A percentile compares a stretch with the other conserved stretches of the same genome.
Conservation (phyloP, 805 yeast species). For the Candida piceae region DNA sequence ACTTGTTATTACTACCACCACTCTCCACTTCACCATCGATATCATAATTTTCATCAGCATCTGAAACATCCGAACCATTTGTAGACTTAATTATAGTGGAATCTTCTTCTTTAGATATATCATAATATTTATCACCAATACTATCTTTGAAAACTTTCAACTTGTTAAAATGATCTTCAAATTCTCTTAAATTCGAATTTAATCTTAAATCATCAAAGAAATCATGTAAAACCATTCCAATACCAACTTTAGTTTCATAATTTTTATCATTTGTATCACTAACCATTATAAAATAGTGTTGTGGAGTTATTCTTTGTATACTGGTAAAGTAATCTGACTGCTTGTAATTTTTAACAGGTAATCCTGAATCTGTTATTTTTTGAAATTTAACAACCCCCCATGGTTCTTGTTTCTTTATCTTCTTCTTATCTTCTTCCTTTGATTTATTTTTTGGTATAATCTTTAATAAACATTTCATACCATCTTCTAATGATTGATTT, state of each 20-base stretch:
- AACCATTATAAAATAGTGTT: slow-evolving; percentile 20
- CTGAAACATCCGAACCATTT: too few species aligned
- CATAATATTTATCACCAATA: slow-evolving; percentile 3
- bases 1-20: too few species aligned
- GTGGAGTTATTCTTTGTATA: slow-evolving; percentile 16
- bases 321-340: slow-evolving; percentile 17
- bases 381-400: slow-evolving; percentile 15
- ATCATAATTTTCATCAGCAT: slow-evolving; percentile 10
- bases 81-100: slow-evolving; percentile 6
- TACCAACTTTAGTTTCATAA: slow-evolving; percentile 12
- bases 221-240: slow-evolving; percentile 25
- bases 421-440: slow-evolving; percentile 7
- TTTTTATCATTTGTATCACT: slow-evolving; percentile 7
- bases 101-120: slow-evolving; percentile 1
- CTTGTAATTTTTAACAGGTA: slow-evolving; percentile 9
- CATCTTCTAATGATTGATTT: slow-evolving; percentile 4
- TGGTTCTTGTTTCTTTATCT: too few species aligned
- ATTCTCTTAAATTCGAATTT: slow-evolving; percentile 14
- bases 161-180: slow-evolving; percentile 16
- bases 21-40: not conserved
- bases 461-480: slow-evolving; percentile 13
- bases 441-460: slow-evolving; percentile 3
- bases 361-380: slow-evolving; percentile 6
- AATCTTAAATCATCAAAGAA: slow-evolving; percentile 22
- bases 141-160: slow-evolving; percentile 9